Evolutionary conservation across 371 early-diverging fungal genomes (phyloP).

Genomic region (Apophysomyces trapeziformis): DNA sequence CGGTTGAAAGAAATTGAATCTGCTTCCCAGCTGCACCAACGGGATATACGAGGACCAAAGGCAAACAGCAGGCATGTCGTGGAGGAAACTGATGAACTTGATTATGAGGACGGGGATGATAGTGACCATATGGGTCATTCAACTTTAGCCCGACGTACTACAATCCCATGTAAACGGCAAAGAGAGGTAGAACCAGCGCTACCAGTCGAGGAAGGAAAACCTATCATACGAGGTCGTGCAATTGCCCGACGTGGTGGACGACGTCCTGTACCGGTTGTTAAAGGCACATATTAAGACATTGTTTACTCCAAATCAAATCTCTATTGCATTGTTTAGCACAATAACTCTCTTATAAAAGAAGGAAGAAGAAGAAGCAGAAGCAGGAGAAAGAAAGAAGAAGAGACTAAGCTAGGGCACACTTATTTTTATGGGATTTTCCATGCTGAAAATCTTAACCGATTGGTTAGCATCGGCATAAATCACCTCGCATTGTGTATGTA

Average conservation of each 20-base stretch:
- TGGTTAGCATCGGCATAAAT: too few relatives aligned
- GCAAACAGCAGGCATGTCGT: not conserved
- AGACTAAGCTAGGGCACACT: too few relatives aligned
- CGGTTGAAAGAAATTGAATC: not conserved
- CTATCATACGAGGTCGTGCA: not conserved
- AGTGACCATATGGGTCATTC: not conserved
- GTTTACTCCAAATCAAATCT: too few relatives aligned
- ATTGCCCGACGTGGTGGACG: not conserved
- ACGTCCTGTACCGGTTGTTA: not conserved
- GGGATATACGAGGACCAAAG: not conserved
- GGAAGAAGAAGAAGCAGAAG: not conserved
- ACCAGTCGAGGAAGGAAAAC: not conserved
- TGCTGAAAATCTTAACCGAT: too few relatives aligned
- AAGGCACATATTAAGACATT: not conserved
- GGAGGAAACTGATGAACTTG: not conserved
- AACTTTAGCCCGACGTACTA: not conserved
- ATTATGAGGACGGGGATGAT: not conserved
- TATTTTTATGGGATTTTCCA: too few relatives aligned
- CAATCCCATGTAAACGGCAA: not conserved
- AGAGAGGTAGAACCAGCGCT: not conserved
- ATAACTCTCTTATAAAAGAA: not conserved
- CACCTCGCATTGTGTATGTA: too few relatives aligned
- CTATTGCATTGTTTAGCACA: not conserved
- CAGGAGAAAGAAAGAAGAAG: not conserved
- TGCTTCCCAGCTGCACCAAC: not conserved